These are phyloP conservation scores for Punica granatum DNA, from an alignment of 345 rosid genomes.

Conservation along the genomic window DNA sequence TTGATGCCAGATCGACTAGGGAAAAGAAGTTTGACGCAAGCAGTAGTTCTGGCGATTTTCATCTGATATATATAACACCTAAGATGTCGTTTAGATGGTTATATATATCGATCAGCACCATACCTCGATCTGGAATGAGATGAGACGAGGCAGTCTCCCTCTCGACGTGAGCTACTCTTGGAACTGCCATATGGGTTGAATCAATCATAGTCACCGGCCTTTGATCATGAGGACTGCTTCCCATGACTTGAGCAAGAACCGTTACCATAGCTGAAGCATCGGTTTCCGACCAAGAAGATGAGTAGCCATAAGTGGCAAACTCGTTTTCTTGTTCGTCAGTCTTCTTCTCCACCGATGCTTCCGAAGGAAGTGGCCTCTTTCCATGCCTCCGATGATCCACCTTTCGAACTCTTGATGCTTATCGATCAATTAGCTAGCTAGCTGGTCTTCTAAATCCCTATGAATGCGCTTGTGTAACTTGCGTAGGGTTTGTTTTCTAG, in stretches of 20 bases:
- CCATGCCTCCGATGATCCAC: slow-evolving; percentile 53
- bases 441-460: neutral
- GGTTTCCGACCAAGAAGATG: slow-evolving; percentile 22
- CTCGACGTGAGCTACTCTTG: neutral
- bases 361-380: slow-evolving; percentile 51
- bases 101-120: no score
- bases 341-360: slow-evolving; percentile 48
- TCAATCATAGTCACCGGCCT: neutral
- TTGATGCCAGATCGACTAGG: no score
- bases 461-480: neutral
- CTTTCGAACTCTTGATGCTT: slow-evolving; percentile 25
- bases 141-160: neutral
- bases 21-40: no score
- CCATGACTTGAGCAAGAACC: slow-evolving; percentile 26
- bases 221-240: neutral
- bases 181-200: neutral
- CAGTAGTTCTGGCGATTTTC: no score
- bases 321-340: slow-evolving; percentile 12
- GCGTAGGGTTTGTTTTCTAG: neutral
- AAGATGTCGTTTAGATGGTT: neutral
- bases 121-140: neutral
- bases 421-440: neutral
- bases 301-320: slow-evolving; percentile 4
- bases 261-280: slow-evolving; percentile 31
- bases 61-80: neutral